A percentile compares a stretch with the other conserved stretches of the same genome.
These are phyloP conservation scores for Metroxylon sagu DNA, from an alignment of 176 grass and related monocot species.

Conservation along the genomic window DNA sequence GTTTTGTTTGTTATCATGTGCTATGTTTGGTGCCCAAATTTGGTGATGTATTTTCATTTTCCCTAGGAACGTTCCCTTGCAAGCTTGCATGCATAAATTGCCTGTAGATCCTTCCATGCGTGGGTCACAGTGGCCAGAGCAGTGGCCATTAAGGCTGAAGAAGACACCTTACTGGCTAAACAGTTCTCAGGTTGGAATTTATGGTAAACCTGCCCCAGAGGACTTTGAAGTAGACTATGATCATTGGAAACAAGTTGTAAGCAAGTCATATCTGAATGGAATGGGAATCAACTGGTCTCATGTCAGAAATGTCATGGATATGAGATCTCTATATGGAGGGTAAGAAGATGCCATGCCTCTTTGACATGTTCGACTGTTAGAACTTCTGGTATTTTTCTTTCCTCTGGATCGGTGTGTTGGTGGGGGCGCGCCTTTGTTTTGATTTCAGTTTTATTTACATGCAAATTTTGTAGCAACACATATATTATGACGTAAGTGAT, in stretches of 20 bases:
- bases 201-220: conserved; percentile 80
- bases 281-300: conserved; percentile 94
- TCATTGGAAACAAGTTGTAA: conserved; percentile 82
- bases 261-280: conserved; percentile 76
- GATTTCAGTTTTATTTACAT: too few relatives aligned
- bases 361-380: too few relatives aligned
- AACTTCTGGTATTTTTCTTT: too few relatives aligned
- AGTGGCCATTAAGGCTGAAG: conserved; percentile 73
- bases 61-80: conserved; percentile 85
- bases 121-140: conserved; percentile 67
- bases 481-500: too few relatives aligned
- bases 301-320: conserved; percentile 97
- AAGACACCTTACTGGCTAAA: conserved; percentile 83
- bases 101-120: conserved; percentile 36
- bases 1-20: conserved; percentile 3
- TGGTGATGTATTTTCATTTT: conserved; percentile 8
- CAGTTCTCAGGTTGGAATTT: conserved; percentile 67
- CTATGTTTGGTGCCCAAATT: neutral
- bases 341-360: conserved; percentile 32
- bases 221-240: conserved; percentile 86
- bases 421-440: too few relatives aligned
- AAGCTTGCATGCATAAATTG: conserved; percentile 89
- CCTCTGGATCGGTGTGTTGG: too few relatives aligned
- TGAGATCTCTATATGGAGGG: conserved; percentile 98
- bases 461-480: too few relatives aligned